Base-by-base conservation (phyloP, 495 filamentous ascomycete species). In the Penicillium ochrochloron region DNA sequence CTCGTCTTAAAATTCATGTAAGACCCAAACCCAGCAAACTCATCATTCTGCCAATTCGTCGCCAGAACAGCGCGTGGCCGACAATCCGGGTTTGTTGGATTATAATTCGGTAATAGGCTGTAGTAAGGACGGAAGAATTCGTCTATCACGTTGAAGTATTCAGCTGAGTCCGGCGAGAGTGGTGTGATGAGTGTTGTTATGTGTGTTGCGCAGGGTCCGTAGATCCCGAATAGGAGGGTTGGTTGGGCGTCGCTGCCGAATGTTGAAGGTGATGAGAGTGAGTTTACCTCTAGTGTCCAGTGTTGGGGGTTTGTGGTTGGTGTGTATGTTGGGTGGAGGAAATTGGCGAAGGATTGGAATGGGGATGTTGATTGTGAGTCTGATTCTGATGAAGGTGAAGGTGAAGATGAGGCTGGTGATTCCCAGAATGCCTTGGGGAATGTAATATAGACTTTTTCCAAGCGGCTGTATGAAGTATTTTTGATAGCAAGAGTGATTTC, bases 11-110 rank as follows among this genome's bases (percentile, higher is more conserved):
- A 41, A 41, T 41, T 41, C 37, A 41, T 41, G 17, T 41, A 41
- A 15, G 50, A 53, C 14, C 50, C 50, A 14, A 12, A 29, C 5
- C 50, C 50, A 0, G 50, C 50, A 12, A 29, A n/a, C 23, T 53
- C 50, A 25, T 53, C 50, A 29, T 53, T 53, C 25, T 53, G 50
- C 50, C 50, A 53, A 53, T 53, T 25, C 14, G 50, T 53, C 7
- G 50, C 19, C 11, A 53, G 14, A 17, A 25, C 19, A 7, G 19
- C 50, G 7, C 1, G 25, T 2, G 50, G 50, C n/a, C 25, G 19
- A 33, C 50, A 53, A 9, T 53, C 25, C 9, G 50, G 25, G 2
- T 21, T 25, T 2, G 3, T 6, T 1, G 50, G 5, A n/a, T 33
- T 14, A 14, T 53, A 53, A 2, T 33, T n/a, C 14, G 50, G 50